Evolutionary conservation across 257 asterid genomes (phyloP).

Genomic region (Ajuga chamaepitys): DNA sequence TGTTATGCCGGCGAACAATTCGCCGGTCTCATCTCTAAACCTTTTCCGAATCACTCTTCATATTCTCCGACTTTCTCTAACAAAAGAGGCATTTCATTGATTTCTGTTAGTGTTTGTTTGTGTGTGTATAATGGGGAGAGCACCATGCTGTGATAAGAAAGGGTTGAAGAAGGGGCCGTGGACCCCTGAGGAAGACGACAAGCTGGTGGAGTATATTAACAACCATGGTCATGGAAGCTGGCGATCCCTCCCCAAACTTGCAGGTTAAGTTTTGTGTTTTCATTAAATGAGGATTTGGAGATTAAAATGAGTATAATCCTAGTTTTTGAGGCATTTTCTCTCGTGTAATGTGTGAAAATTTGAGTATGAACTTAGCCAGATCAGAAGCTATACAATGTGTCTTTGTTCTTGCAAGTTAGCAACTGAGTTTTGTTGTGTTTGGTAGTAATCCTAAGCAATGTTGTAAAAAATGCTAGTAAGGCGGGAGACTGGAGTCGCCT

Average conservation of each 20-base stretch:
- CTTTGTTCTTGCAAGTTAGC: too few relatives aligned
- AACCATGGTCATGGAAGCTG: conserved; percentile 90
- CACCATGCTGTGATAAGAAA: conserved; percentile 87
- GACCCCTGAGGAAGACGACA: conserved; percentile 88
- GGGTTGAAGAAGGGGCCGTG: conserved; percentile 90
- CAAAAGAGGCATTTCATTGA: neutral
- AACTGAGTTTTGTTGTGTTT: too few relatives aligned
- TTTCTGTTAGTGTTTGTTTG: neutral
- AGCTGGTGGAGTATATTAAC: conserved; percentile 56
- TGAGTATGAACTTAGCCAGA: too few relatives aligned
- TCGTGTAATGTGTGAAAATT: too few relatives aligned
- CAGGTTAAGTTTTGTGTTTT: conserved; percentile 33
- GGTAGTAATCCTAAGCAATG: too few relatives aligned
- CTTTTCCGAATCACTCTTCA: too few relatives aligned
- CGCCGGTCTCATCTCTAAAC: conserved; percentile 30
- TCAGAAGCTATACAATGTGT: too few relatives aligned
- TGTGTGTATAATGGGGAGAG: conserved; percentile 60
- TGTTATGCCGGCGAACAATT: conserved; percentile 44
- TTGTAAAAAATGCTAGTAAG: too few relatives aligned
- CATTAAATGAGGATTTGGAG: too few relatives aligned
- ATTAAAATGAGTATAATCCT: too few relatives aligned
- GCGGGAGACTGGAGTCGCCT: too few relatives aligned
- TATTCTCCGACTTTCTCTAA: neutral
- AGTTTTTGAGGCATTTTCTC: too few relatives aligned
- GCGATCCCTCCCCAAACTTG: conserved; percentile 82